Percentiles rank a stretch among this genome's conserved stretches.
Conservation (phyloP, 2,329 filamentous ascomycete species). For the Alternaria triticina region DNA sequence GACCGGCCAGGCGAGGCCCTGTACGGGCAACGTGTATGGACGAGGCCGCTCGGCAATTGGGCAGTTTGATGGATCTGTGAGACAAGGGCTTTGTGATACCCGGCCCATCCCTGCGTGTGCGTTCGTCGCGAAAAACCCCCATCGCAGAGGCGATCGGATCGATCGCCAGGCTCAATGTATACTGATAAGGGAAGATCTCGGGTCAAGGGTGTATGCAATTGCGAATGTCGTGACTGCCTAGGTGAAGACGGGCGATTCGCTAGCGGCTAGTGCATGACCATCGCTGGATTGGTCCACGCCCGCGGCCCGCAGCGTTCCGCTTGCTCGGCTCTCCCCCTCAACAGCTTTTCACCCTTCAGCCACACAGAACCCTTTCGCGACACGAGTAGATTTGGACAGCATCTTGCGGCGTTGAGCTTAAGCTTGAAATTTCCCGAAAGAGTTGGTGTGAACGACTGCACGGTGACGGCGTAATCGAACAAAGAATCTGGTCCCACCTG, state of each 20-base stretch:
- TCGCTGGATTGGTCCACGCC: not conserved
- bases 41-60: slow-evolving; percentile 8
- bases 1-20: slow-evolving; percentile 9
- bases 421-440: not conserved
- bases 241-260: not conserved
- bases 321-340: not conserved
- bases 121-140: not conserved
- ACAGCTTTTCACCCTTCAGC: not conserved
- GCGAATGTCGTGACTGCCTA: not conserved
- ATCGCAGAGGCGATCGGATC: not conserved
- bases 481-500: not conserved
- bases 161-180: not conserved
- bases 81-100: slow-evolving; percentile 1
- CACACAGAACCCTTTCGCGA: not conserved
- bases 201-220: not conserved
- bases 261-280: not conserved
- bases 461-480: not conserved
- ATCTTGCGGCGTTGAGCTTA: not conserved
- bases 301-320: slow-evolving; percentile 4
- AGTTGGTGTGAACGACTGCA: not conserved
- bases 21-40: not conserved
- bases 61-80: not conserved
- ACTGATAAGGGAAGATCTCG: not conserved
- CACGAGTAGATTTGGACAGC: not conserved
- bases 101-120: slow-evolving; percentile 1